Conservation (phyloP, 306 rosid genomes). For the Fagus crenata region DNA sequence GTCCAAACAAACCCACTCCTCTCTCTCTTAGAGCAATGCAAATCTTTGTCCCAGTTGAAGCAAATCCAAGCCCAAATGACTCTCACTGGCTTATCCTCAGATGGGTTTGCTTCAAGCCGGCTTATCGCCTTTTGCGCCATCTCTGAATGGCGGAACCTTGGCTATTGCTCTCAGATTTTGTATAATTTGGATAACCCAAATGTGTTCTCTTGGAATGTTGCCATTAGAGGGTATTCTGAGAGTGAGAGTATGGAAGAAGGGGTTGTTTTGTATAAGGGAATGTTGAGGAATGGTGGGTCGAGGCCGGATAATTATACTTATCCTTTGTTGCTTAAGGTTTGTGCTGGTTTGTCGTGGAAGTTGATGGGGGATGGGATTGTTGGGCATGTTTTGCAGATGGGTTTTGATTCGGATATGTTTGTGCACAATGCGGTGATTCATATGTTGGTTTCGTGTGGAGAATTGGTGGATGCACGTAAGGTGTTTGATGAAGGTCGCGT, state of each 20-base stretch:
- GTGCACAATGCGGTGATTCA: conserved; percentile 68
- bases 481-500: conserved; percentile 57
- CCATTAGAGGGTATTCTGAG: conserved; percentile 64
- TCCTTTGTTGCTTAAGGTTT: conserved; percentile 64
- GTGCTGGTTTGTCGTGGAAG: conserved; percentile 46
- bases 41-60: conserved; percentile 58
- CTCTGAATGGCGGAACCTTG: conserved; percentile 50
- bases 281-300: conserved; percentile 47
- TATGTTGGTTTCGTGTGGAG: conserved; percentile 59
- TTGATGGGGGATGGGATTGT: conserved; percentile 50
- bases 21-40: conserved; percentile 58
- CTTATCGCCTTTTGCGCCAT: conserved; percentile 77
- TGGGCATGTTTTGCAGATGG: conserved; percentile 65
- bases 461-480: conserved; percentile 47
- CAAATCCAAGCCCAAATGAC: conserved; percentile 75
- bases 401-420: conserved; percentile 54
- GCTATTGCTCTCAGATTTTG: conserved; percentile 53
- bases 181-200: conserved; percentile 34
- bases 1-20: conserved; percentile 56
- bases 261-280: conserved; percentile 48
- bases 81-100: conserved; percentile 46
- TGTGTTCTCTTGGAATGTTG: conserved; percentile 72
- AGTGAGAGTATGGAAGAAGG: conserved; percentile 48
- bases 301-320: conserved; percentile 68
- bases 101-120: conserved; percentile 62